Conservation (phyloP, 2,329 filamentous ascomycete species). For the Cercospora brassicicola region DNA sequence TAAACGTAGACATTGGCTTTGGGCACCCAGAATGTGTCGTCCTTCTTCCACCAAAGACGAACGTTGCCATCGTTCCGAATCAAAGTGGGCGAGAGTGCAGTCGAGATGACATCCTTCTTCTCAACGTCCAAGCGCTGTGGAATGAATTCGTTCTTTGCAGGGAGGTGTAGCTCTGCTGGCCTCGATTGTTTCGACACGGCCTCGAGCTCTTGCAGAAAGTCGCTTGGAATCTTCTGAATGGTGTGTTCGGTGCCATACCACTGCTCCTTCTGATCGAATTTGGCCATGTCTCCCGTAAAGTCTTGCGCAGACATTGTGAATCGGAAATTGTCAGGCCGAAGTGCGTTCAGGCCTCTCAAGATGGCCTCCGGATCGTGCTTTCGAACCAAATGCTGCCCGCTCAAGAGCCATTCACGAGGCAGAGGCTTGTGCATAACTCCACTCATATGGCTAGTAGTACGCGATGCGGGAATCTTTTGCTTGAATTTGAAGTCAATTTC, state of each 20-base stretch:
- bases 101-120: slow-evolving; percentile 82
- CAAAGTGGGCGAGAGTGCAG: slow-evolving; percentile 71
- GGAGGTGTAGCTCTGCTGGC: slow-evolving; percentile 74
- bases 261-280: slow-evolving; percentile 83
- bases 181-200: slow-evolving; percentile 61
- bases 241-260: slow-evolving; percentile 98
- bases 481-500: slow-evolving; percentile 95
- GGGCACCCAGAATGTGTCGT: slow-evolving; percentile 97
- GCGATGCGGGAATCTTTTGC: slow-evolving; percentile 85
- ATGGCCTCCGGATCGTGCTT: slow-evolving; percentile 81
- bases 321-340: slow-evolving; percentile 86
- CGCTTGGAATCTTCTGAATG: slow-evolving; percentile 72
- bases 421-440: slow-evolving; percentile 88
- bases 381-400: slow-evolving; percentile 71
- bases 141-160: slow-evolving; percentile 93
- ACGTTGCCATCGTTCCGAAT: slow-evolving; percentile 80
- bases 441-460: slow-evolving; percentile 82
- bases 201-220: slow-evolving; percentile 71
- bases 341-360: slow-evolving; percentile 66
- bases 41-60: slow-evolving; percentile 96
- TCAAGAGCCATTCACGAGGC: slow-evolving; percentile 83
- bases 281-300: slow-evolving; percentile 63
- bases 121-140: slow-evolving; percentile 91
- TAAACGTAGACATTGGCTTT: slow-evolving; percentile 85
- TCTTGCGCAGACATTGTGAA: slow-evolving; percentile 80